Percentiles rank a stretch among this genome's conserved stretches.
phyloP scores from a whole-genome alignment of 345 rosid species.

The Dimocarpus longan region DNA sequence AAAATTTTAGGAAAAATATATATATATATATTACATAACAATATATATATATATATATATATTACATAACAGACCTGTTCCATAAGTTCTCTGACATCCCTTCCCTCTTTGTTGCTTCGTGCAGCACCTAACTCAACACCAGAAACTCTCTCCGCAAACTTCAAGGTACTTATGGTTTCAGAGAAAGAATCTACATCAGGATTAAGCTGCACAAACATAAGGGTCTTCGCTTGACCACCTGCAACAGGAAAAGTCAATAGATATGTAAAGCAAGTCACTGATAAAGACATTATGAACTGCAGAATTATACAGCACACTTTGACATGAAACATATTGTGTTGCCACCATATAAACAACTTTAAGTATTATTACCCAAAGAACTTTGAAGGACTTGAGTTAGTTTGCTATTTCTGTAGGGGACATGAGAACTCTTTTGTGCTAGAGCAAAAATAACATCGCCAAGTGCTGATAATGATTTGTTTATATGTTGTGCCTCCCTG shows the following conservation, averaged over 20 bases:
- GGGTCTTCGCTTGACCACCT: constrained; percentile 99
- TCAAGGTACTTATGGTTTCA: constrained; percentile 89
- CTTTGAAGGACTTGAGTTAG: constrained; percentile 98
- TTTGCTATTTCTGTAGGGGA: constrained; percentile 96
- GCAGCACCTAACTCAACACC: constrained; percentile 99
- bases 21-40: too few species aligned
- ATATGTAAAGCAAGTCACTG: constrained; percentile 14
- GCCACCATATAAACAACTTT: not conserved
- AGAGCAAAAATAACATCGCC: constrained; percentile 95
- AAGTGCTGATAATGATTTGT: constrained; percentile 91
- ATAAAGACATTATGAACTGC: not conserved
- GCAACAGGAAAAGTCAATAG: constrained; percentile 20
- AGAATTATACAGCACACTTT: not conserved
- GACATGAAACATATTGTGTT: constrained; percentile 2
- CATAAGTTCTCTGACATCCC: constrained; percentile 86
- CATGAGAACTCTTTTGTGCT: constrained; percentile 82
- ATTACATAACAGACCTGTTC: constrained; percentile 62
- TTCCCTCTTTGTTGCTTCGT: constrained; percentile 83
- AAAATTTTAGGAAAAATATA: constrained; percentile 3
- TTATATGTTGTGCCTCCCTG: constrained; percentile 95
- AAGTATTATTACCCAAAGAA: constrained; percentile 66
- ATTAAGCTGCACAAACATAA: constrained; percentile 95
- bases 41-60: too few species aligned
- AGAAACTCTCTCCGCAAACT: constrained; percentile 96
- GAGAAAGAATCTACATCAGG: constrained; percentile 91